phyloP scores from a whole-genome alignment of 192 early-diverging fungal genomes.

The Pilobolus umbonatus region DNA sequence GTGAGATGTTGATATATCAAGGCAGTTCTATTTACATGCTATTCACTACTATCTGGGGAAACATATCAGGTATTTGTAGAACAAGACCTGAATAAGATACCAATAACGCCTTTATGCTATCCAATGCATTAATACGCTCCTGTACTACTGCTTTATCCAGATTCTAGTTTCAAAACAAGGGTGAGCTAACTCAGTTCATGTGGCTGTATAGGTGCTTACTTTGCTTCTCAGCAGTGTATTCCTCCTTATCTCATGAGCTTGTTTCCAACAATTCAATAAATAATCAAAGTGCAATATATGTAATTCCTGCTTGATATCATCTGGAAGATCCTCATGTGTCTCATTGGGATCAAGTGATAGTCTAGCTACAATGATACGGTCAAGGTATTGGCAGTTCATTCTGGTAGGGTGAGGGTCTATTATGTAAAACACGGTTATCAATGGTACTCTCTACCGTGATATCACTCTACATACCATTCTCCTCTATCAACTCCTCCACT shows the following conservation, averaged over 20 bases:
- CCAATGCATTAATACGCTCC: conserved; percentile 56
- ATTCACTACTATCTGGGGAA: conserved; percentile 54
- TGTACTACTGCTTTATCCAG: conserved; percentile 51
- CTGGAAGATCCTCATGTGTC: conserved; percentile 9
- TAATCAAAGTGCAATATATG: conserved; percentile 54
- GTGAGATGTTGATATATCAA: not conserved
- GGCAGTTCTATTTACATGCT: not conserved
- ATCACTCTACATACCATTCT: conserved; percentile 21
- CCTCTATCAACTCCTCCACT: conserved; percentile 31
- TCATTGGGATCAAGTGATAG: conserved; percentile 56
- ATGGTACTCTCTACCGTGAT: not conserved
- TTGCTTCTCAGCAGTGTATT: conserved; percentile 48
- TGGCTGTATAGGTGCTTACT: too few relatives aligned
- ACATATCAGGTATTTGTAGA: conserved; percentile 86
- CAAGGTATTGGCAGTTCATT: conserved; percentile 50
- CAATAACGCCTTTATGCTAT: conserved; percentile 54
- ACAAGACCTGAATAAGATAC: conserved; percentile 82
- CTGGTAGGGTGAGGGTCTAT: conserved; percentile 37
- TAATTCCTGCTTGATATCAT: conserved; percentile 33
- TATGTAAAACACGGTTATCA: not conserved
- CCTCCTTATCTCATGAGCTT: conserved; percentile 43
- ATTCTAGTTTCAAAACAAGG: conserved; percentile 28
- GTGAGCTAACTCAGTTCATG: not conserved
- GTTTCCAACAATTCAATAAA: conserved; percentile 58
- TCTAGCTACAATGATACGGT: conserved; percentile 67